Evolutionary conservation across 352 stramenopile species (phyloP).

Genomic region (Phytophthora macrochlamydospora): DNA sequence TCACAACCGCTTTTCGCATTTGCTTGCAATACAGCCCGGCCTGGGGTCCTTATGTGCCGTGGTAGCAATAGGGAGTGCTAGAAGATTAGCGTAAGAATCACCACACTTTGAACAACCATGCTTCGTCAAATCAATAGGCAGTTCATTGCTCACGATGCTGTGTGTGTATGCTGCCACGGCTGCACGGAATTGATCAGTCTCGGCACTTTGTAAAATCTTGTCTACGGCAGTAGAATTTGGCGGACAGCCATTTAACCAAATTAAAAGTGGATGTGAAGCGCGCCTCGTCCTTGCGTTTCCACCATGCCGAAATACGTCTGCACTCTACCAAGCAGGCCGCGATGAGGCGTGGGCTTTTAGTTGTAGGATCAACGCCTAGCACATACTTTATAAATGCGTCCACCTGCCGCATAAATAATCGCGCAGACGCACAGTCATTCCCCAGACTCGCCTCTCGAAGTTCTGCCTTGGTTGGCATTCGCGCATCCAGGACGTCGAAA

Average conservation of each 20-base stretch:
- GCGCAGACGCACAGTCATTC: constrained; percentile 10
- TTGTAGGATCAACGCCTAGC: constrained; percentile 6
- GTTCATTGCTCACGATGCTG: constrained; percentile 1
- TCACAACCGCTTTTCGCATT: too few species aligned
- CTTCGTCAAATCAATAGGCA: neutral
- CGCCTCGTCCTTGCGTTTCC: constrained; percentile 8
- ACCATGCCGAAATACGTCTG: constrained; percentile 14
- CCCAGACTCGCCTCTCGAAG: constrained; percentile 1
- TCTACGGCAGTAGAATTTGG: constrained; percentile 3
- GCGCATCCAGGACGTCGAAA: constrained; percentile 4
- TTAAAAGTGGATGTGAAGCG: constrained; percentile 16
- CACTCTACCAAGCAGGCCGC: constrained; percentile 4
- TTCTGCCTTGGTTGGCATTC: constrained; percentile 9
- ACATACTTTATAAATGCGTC: constrained; percentile 6
- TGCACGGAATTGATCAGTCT: neutral
- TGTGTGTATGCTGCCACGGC: neutral
- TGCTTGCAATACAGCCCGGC: neutral
- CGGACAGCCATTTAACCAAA: constrained; percentile 5
- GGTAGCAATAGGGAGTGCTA: neutral
- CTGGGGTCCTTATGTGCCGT: neutral
- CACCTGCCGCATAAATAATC: constrained; percentile 13
- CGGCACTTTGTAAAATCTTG: neutral
- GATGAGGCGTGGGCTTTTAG: neutral
- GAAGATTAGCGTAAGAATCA: neutral
- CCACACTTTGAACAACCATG: constrained; percentile 1